A percentile compares a stretch with the other conserved stretches of the same genome.
Evolutionary conservation across 805 yeast species (phyloP).

Genomic region (Hanseniaspora lachancei): DNA sequence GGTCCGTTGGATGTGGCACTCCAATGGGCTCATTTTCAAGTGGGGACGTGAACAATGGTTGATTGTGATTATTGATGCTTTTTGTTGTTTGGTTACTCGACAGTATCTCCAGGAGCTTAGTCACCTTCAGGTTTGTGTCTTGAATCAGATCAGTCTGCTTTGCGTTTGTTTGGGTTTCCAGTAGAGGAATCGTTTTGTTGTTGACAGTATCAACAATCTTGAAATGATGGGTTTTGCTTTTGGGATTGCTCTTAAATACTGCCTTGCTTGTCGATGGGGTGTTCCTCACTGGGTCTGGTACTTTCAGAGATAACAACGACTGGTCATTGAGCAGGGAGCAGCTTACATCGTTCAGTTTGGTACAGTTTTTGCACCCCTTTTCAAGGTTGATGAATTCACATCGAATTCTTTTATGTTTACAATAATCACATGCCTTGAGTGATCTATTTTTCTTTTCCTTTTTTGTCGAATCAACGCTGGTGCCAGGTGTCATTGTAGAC

Average conservation of each 20-base stretch:
- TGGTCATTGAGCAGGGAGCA: slow-evolving; percentile 2
- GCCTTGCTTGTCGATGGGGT: background rate
- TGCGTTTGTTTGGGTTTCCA: background rate
- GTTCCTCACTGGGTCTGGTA: background rate
- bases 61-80: background rate
- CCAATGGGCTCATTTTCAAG: background rate
- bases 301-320: background rate
- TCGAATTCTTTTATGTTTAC: slow-evolving; percentile 9
- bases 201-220: slow-evolving; percentile 2
- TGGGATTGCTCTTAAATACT: background rate
- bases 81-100: background rate
- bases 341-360: background rate
- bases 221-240: background rate
- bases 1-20: too few species aligned
- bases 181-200: background rate
- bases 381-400: slow-evolving; percentile 3
- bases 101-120: slow-evolving; percentile 4
- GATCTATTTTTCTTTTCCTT: background rate
- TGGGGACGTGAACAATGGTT: background rate
- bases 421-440: slow-evolving; percentile 10
- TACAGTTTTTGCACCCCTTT: slow-evolving; percentile 9
- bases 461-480: background rate
- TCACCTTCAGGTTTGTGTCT: slow-evolving; percentile 10
- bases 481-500: background rate
- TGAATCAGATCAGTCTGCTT: background rate